phyloP scores from a whole-genome alignment of 2,329 filamentous ascomycete genomes.

The Aspergillus latus region DNA sequence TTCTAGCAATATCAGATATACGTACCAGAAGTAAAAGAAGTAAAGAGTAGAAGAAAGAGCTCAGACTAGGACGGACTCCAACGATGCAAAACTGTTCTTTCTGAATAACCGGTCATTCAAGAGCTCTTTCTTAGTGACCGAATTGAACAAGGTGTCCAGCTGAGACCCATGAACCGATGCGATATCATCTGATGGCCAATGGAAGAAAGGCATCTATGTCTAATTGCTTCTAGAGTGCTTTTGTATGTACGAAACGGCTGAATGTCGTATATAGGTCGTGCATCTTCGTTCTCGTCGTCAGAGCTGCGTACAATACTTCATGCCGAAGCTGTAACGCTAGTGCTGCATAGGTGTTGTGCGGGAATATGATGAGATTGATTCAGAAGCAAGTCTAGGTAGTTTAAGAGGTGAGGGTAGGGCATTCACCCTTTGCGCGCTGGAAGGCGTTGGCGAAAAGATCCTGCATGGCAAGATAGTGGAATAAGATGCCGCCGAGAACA shows the following conservation, averaged over 20 bases:
- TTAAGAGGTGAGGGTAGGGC: slow-evolving; percentile 33
- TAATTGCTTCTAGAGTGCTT: neutral
- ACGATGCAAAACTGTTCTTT: slow-evolving; percentile 1
- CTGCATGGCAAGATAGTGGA: slow-evolving; percentile 96
- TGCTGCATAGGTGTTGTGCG: neutral
- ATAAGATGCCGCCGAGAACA: slow-evolving; percentile 92
- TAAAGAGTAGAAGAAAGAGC: neutral
- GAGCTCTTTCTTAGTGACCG: neutral
- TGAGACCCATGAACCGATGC: neutral
- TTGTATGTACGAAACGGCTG: neutral
- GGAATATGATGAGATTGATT: neutral
- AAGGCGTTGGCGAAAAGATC: slow-evolving; percentile 84
- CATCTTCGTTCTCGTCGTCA: neutral
- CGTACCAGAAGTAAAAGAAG: neutral
- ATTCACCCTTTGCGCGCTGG: slow-evolving; percentile 59
- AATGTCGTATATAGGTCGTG: slow-evolving; percentile 8
- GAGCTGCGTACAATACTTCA: neutral
- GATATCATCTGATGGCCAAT: neutral
- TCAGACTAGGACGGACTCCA: neutral
- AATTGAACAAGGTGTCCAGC: neutral
- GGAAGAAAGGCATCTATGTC: slow-evolving; percentile 1
- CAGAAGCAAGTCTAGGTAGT: neutral
- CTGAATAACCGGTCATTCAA: neutral
- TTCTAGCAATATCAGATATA: neutral
- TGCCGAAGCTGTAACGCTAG: neutral